phyloP scores from a whole-genome alignment of 2,329 filamentous ascomycete genomes.

The Colletotrichum spaethianum region DNA sequence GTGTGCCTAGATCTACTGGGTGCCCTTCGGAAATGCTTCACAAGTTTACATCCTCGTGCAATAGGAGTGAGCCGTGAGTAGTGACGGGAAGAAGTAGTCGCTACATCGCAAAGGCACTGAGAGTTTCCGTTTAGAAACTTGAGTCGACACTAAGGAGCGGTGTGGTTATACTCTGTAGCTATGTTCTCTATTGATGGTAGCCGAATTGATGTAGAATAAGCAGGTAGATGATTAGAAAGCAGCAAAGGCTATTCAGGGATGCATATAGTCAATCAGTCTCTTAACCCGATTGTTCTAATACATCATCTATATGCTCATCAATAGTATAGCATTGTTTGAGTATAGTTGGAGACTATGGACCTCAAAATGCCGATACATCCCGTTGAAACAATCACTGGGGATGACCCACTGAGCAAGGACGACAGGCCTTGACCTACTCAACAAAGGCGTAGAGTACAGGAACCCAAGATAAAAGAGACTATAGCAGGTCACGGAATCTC shows the following conservation, averaged over 20 bases:
- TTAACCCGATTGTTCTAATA: not conserved
- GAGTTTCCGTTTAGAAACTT: not conserved
- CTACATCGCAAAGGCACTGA: not conserved
- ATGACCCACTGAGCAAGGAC: not conserved
- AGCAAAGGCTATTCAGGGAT: not conserved
- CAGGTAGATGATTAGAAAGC: not conserved
- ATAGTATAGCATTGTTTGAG: not conserved
- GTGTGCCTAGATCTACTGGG: not conserved
- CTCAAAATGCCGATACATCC: not conserved
- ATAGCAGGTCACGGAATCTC: not conserved
- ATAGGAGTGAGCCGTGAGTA: not conserved
- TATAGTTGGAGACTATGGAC: not conserved
- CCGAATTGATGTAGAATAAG: not conserved
- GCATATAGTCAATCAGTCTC: not conserved
- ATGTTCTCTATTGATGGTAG: not conserved
- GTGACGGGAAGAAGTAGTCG: not conserved
- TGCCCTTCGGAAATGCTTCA: not conserved
- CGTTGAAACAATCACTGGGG: not conserved
- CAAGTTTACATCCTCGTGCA: not conserved
- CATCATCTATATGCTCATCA: not conserved
- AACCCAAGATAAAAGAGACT: too few relatives aligned
- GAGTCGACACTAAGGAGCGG: not conserved
- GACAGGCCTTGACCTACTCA: not conserved
- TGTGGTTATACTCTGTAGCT: not conserved
- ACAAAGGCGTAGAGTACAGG: not conserved